Percentiles rank a stretch among this genome's conserved stretches.
phyloP scores from a whole-genome alignment of 805 yeast species.

The Maudiozyma pseudohumilis region DNA sequence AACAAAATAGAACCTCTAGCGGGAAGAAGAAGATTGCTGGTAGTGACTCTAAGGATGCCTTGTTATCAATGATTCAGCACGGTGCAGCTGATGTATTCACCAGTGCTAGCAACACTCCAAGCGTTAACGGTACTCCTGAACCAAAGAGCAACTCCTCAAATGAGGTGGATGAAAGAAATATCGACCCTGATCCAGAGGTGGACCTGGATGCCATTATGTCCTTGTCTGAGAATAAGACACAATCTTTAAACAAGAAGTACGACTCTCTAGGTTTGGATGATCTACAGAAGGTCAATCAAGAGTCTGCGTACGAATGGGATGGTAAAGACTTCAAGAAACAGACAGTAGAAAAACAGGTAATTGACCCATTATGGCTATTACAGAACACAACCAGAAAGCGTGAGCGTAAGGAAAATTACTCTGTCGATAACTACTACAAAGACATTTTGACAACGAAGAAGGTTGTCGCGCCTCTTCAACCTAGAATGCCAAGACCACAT shows the following conservation, averaged over 20 bases:
- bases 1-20: conserved; percentile 47
- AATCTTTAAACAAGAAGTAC: conserved; percentile 51
- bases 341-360: conserved; percentile 36
- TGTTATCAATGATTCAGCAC: conserved; percentile 71
- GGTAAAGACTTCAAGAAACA: conserved; percentile 74
- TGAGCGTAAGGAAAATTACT: conserved; percentile 67
- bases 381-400: conserved; percentile 53
- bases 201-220: conserved; percentile 53
- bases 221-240: conserved; percentile 55
- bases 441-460: conserved; percentile 64
- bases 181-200: conserved; percentile 33
- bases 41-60: conserved; percentile 50
- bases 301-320: conserved; percentile 79
- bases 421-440: conserved; percentile 78
- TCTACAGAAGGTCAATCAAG: conserved; percentile 64
- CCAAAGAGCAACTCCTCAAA: conserved; percentile 10
- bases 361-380: conserved; percentile 57
- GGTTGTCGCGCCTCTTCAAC: conserved; percentile 42
- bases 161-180: conserved; percentile 9
- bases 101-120: conserved; percentile 2
- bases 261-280: conserved; percentile 65
- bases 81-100: conserved; percentile 62
- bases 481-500: conserved; percentile 79
- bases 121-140: conserved; percentile 14
- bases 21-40: conserved; percentile 24